Percentiles rank a stretch among this genome's conserved stretches.
Evolutionary conservation across 768 basidiomycete genomes (phyloP).

Genomic region (Trametes meyenii): DNA sequence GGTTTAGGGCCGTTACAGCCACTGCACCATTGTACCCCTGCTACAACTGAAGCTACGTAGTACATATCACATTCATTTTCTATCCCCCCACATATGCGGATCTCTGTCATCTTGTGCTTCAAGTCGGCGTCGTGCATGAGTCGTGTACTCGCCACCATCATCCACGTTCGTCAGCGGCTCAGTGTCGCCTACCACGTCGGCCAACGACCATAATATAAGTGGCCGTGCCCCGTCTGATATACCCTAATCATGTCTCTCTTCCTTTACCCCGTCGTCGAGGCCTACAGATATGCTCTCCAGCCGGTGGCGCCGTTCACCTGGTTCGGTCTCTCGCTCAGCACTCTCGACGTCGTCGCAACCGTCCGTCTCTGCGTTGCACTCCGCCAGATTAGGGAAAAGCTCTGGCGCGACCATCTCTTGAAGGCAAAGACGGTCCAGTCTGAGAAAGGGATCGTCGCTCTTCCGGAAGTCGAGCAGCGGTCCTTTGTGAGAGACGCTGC

Average conservation of each 20-base stretch:
- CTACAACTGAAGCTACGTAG: not conserved
- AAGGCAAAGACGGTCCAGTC: conserved; percentile 24
- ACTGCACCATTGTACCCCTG: conserved; percentile 52
- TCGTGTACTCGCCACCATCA: not conserved
- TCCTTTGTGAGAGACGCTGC: conserved; percentile 61
- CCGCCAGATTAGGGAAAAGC: conserved; percentile 63
- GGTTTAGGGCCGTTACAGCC: conserved; percentile 82
- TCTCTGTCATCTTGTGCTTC: not conserved
- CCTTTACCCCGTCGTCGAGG: conserved; percentile 45
- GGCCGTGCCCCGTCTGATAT: not conserved
- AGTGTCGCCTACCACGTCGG: not conserved
- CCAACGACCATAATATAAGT: not conserved
- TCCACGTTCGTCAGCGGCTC: conserved; percentile 7
- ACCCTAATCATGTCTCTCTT: conserved; percentile 38
- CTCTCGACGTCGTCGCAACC: conserved; percentile 68
- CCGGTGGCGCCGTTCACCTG: conserved; percentile 70
- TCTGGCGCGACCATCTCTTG: conserved; percentile 46
- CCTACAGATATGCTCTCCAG: conserved; percentile 55
- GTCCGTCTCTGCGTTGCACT: conserved; percentile 71
- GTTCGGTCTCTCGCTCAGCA: conserved; percentile 60
- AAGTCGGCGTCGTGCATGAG: not conserved
- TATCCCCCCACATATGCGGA: not conserved
- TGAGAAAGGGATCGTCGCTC: conserved; percentile 35
- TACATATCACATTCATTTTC: not conserved
- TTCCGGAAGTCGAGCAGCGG: conserved; percentile 44